Evolutionary conservation across 805 yeast species (phyloP).

Genomic region (Candida nemodendra): DNA sequence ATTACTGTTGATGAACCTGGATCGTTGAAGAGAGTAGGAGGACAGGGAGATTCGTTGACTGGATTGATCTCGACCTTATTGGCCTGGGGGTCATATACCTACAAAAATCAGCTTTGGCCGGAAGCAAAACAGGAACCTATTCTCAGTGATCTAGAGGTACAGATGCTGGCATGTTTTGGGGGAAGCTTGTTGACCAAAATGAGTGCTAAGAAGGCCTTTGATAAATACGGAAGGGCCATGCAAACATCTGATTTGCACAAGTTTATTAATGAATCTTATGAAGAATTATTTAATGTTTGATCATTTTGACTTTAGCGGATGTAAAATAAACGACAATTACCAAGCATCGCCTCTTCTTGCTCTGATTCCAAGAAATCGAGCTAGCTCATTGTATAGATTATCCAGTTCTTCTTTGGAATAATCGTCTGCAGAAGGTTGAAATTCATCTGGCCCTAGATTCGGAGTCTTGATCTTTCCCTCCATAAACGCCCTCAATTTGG

Average conservation of each 20-base stretch:
- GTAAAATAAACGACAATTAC: too few species aligned
- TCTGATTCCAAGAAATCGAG: slow-evolving; percentile 66
- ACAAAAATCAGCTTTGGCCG: slow-evolving; percentile 59
- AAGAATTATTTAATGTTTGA: slow-evolving; percentile 19
- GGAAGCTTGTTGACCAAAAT: slow-evolving; percentile 67
- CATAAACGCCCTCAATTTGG: slow-evolving; percentile 48
- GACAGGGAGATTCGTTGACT: slow-evolving; percentile 92
- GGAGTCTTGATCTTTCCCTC: slow-evolving; percentile 48
- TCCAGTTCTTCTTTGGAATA: slow-evolving; percentile 48
- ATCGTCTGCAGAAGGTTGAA: slow-evolving; percentile 30
- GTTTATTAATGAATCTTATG: slow-evolving; percentile 62
- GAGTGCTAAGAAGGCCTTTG: slow-evolving; percentile 66
- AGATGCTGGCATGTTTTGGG: slow-evolving; percentile 61
- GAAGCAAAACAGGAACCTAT: slow-evolving; percentile 36
- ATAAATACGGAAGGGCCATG: slow-evolving; percentile 69
- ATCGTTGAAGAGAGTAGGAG: slow-evolving; percentile 82
- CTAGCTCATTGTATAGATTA: slow-evolving; percentile 58
- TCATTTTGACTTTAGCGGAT: too few species aligned
- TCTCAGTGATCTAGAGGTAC: slow-evolving; percentile 30
- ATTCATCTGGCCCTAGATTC: slow-evolving; percentile 30
- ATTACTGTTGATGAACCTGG: slow-evolving; percentile 54
- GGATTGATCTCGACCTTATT: slow-evolving; percentile 82
- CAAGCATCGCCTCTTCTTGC: slow-evolving; percentile 49
- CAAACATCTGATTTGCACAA: slow-evolving; percentile 80
- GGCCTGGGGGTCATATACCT: slow-evolving; percentile 74